These are phyloP conservation scores for Trametes versicolor DNA, from an alignment of 1,284 basidiomycete species.

Conservation along the genomic window DNA sequence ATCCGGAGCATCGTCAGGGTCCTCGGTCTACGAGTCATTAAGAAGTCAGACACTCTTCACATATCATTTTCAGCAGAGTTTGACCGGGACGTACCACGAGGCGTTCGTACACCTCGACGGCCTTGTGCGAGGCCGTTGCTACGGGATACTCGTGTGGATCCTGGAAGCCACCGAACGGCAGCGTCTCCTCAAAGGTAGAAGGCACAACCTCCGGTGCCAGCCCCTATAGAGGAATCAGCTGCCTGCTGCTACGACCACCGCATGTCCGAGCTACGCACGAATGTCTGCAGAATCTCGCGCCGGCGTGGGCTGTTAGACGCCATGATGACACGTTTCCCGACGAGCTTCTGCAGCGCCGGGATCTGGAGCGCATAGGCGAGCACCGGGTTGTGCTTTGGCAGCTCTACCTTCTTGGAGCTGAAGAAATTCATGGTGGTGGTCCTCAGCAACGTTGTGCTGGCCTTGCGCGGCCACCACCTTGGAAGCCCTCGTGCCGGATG, in stretches of 20 bases:
- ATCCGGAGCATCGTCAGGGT: conserved; percentile 90
- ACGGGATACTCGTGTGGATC: conserved; percentile 94
- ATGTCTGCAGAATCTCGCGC: conserved; percentile 84
- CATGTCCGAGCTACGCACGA: conserved; percentile 57
- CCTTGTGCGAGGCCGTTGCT: conserved; percentile 92
- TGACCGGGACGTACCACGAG: conserved; percentile 69
- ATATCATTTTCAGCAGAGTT: neutral
- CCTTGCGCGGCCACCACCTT: neutral
- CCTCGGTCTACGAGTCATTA: conserved; percentile 53
- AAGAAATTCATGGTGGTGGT: conserved; percentile 40
- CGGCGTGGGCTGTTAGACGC: conserved; percentile 90
- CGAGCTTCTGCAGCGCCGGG: conserved; percentile 77
- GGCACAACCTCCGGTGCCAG: conserved; percentile 88
- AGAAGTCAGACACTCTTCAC: neutral
- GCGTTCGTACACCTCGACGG: conserved; percentile 91
- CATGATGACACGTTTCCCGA: conserved; percentile 81
- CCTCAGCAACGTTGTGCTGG: neutral
- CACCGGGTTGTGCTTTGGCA: conserved; percentile 53
- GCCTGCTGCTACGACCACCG: neutral
- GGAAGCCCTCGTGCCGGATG: neutral
- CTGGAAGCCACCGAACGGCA: conserved; percentile 75
- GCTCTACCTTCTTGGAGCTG: conserved; percentile 36
- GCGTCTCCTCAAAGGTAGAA: conserved; percentile 88
- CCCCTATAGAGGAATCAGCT: conserved; percentile 62
- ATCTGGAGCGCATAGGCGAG: conserved; percentile 77